Percentiles rank a stretch among this genome's conserved stretches.
phyloP scores from a whole-genome alignment of 139 green algal species.

The Chlamydomonas schloesseri region DNA sequence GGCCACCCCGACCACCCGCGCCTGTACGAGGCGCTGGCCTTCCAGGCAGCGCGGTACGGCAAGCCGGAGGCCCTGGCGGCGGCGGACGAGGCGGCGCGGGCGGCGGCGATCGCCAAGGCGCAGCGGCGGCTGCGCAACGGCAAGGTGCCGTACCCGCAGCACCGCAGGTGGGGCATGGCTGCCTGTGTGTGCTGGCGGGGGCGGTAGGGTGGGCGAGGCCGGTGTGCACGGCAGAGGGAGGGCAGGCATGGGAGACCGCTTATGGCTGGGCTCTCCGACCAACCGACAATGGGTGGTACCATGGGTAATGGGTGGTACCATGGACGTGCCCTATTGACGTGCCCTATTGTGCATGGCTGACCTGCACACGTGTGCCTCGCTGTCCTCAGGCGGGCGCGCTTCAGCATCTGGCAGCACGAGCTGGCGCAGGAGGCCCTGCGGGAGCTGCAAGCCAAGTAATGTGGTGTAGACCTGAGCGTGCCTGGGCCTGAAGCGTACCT shows the following conservation, averaged over 20 bases:
- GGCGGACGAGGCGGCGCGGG: neutral
- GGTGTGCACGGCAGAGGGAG: too few species aligned
- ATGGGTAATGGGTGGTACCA: too few species aligned
- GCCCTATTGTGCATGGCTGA: neutral
- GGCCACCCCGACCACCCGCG: slow-evolving; percentile 43
- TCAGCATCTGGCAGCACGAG: slow-evolving; percentile 49
- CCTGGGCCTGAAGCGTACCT: too few species aligned
- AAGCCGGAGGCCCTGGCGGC: neutral
- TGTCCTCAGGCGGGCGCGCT: neutral
- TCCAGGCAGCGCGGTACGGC: slow-evolving; percentile 18
- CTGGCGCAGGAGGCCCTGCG: slow-evolving; percentile 23
- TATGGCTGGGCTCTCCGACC: too few species aligned
- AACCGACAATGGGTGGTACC: too few species aligned
- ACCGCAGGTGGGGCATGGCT: slow-evolving; percentile 47
- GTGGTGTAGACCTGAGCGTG: too few species aligned
- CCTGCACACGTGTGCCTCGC: neutral
- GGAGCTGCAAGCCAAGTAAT: too few species aligned
- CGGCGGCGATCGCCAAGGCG: slow-evolving; percentile 7
- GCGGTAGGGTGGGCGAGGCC: neutral
- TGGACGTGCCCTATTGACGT: too few species aligned
- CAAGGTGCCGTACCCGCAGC: slow-evolving; percentile 47
- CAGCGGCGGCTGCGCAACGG: slow-evolving; percentile 42
- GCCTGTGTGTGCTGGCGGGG: too few species aligned
- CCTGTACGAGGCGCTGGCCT: slow-evolving; percentile 34
- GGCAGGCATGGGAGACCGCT: too few species aligned